Percentiles rank a stretch among this genome's conserved stretches.
These are phyloP conservation scores for Sicyos edulis DNA, from an alignment of 306 rosid species.

Conservation along the genomic window DNA sequence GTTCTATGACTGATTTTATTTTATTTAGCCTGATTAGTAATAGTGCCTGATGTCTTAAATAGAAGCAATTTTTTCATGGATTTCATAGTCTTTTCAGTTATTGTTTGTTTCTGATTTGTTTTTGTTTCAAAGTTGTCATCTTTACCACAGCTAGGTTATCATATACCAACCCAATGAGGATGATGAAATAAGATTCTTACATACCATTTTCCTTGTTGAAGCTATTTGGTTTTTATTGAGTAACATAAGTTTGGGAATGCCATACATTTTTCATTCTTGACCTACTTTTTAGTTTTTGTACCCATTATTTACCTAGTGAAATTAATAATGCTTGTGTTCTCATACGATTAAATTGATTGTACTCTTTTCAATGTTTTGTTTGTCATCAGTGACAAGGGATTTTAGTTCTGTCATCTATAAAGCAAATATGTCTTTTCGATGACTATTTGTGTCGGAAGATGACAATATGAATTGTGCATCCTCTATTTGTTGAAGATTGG, in stretches of 20 bases:
- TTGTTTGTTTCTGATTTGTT: not conserved
- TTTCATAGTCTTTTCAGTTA: not conserved
- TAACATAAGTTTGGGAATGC: not conserved
- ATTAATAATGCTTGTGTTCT: not conserved
- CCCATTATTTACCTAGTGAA: not conserved
- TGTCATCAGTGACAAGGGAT: not conserved
- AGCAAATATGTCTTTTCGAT: slow-evolving; percentile 6
- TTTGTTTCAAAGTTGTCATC: not conserved
- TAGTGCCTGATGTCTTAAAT: not conserved
- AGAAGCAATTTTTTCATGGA: not conserved
- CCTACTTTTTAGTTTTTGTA: not conserved
- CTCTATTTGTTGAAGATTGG: not conserved
- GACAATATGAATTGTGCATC: not conserved
- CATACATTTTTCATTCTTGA: not conserved
- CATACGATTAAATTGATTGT: not conserved
- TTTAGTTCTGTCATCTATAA: not conserved
- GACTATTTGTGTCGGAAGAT: slow-evolving; percentile 31
- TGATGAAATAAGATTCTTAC: not conserved
- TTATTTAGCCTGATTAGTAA: not conserved
- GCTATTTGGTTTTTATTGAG: not conserved
- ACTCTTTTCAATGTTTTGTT: not conserved
- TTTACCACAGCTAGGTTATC: no score
- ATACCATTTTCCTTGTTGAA: not conserved
- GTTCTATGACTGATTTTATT: not conserved
- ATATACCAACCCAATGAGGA: not conserved